A percentile compares a stretch with the other conserved stretches of the same genome.
Evolutionary conservation across 176 grass and related monocot species (phyloP).

Genomic region (Luzula sylvatica): DNA sequence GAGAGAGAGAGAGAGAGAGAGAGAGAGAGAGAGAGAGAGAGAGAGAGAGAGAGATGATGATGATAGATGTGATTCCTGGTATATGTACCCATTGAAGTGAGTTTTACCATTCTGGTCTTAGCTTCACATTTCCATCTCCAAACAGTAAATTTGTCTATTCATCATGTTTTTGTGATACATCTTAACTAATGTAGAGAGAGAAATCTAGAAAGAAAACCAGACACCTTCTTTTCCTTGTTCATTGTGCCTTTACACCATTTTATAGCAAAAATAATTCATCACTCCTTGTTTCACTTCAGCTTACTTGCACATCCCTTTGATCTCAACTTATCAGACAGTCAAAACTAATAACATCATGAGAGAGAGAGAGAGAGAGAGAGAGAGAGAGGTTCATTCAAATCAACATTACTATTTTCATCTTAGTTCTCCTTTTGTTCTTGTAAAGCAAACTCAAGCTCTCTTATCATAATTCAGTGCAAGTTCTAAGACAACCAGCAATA

Average conservation of each 20-base stretch:
- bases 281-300: slow-evolving; percentile 1
- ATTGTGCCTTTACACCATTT: not conserved
- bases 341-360: not conserved
- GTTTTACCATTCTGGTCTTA: not conserved
- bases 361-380: slow-evolving; percentile 8
- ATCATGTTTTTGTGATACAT: slow-evolving; percentile 1
- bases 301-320: slow-evolving; percentile 8
- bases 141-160: slow-evolving; percentile 10
- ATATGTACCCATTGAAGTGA: no score
- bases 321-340: not conserved
- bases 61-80: not conserved
- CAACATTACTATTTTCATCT: slow-evolving; percentile 6
- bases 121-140: not conserved
- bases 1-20: slow-evolving; percentile 10
- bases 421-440: slow-evolving; percentile 3
- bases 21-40: no score
- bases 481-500: slow-evolving; percentile 10
- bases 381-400: slow-evolving; percentile 1
- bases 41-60: no score
- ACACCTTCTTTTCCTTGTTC: not conserved
- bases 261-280: not conserved
- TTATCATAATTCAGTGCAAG: slow-evolving; percentile 31
- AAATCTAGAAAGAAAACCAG: not conserved
- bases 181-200: slow-evolving; percentile 7
- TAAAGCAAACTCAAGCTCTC: not conserved